Percentiles rank a stretch among this genome's conserved stretches.
These are phyloP conservation scores for Hericium rajendrae DNA, from an alignment of 768 basidiomycete genomes.

Conservation along the genomic window DNA sequence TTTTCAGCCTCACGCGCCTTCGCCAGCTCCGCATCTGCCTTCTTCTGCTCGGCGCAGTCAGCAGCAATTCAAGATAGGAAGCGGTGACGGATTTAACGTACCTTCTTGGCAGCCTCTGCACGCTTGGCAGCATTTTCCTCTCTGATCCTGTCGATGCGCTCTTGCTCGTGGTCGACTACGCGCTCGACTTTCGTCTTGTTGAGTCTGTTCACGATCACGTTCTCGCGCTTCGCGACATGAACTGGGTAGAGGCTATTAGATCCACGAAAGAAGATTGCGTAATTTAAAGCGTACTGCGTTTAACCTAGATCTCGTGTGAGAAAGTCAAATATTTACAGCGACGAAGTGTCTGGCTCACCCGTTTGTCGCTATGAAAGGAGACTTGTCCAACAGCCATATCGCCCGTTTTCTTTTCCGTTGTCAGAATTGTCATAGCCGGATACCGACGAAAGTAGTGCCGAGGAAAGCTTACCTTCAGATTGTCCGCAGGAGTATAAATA, in stretches of 20 bases:
- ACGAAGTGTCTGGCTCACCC: slow-evolving; percentile 31
- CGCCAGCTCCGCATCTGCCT: slow-evolving; percentile 67
- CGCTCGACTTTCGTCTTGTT: slow-evolving; percentile 88
- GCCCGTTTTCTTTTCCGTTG: slow-evolving; percentile 70
- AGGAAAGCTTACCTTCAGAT: slow-evolving; percentile 67
- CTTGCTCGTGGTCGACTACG: slow-evolving; percentile 86
- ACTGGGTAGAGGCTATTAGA: slow-evolving; percentile 34
- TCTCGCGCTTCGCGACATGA: slow-evolving; percentile 73
- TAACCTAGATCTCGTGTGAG: slow-evolving; percentile 42
- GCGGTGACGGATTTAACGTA: slow-evolving; percentile 19
- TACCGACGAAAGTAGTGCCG: too few species aligned
- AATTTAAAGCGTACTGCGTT: slow-evolving; percentile 43
- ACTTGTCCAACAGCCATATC: slow-evolving; percentile 98
- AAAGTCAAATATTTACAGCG: not conserved
- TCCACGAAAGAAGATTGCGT: not conserved
- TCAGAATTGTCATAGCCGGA: too few species aligned
- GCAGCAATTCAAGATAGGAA: not conserved
- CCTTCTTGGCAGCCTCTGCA: slow-evolving; percentile 58
- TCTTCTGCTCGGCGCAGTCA: slow-evolving; percentile 40
- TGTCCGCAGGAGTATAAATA: slow-evolving; percentile 89
- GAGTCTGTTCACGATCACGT: slow-evolving; percentile 81
- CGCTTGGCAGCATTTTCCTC: slow-evolving; percentile 58
- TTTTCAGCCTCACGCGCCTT: slow-evolving; percentile 78
- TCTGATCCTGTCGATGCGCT: slow-evolving; percentile 74
- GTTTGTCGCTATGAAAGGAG: slow-evolving; percentile 87